Conservation (phyloP, 148 eudicot genomes). For the Amaranthus hypochondriacus region DNA sequence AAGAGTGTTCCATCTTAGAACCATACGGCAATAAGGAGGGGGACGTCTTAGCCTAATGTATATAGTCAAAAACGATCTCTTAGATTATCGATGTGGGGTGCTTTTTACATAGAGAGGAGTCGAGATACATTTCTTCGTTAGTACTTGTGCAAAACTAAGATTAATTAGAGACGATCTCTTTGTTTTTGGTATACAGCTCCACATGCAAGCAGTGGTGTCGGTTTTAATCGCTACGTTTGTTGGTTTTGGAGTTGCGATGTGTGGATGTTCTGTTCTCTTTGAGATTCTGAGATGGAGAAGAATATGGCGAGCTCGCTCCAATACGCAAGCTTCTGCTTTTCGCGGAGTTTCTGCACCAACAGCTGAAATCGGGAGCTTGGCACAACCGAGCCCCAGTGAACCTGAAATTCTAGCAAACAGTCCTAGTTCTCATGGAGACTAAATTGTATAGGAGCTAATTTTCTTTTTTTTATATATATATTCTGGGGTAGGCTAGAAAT, state of each 20-base stretch:
- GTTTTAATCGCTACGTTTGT: slow-evolving; percentile 76
- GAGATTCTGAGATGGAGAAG: slow-evolving; percentile 47
- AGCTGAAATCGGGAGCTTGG: slow-evolving; percentile 5
- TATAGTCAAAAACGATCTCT: no score
- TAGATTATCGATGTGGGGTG: no score
- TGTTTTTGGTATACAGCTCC: slow-evolving; percentile 41
- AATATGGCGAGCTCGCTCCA: slow-evolving; percentile 28
- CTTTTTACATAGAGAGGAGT: no score
- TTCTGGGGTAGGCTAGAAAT: no score
- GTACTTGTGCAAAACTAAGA: no score
- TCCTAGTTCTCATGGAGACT: not conserved
- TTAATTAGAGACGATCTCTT: no score
- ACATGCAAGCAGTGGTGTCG: slow-evolving; percentile 64
- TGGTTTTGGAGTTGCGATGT: slow-evolving; percentile 82
- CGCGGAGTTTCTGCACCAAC: slow-evolving; percentile 7
- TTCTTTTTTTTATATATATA: no score
- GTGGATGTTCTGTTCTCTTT: slow-evolving; percentile 50
- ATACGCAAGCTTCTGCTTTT: slow-evolving; percentile 19
- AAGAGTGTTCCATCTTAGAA: no score
- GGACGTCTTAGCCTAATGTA: no score
- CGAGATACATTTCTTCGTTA: no score
- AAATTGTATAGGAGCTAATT: no score
- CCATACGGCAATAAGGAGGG: no score
- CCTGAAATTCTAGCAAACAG: slow-evolving; percentile 10
- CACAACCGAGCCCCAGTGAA: slow-evolving; percentile 15